Evolutionary conservation across 129 eudicot species (phyloP), one percentile per base, ranked within the genome.

Genomic region (Lonicera japonica): DNA sequence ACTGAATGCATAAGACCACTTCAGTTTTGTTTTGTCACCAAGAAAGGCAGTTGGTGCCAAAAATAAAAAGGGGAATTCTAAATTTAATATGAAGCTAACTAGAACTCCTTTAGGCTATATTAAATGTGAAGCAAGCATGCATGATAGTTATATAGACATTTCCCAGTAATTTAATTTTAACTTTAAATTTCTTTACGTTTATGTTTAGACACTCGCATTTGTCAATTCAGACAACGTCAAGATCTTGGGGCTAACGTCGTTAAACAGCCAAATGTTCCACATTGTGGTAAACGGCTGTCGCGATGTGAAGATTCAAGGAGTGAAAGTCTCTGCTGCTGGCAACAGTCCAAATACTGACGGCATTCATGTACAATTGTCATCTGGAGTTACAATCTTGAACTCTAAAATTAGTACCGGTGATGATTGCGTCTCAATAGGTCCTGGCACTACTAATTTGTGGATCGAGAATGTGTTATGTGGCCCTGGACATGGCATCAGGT

Each of bases 201-300:
- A n/a, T n/a, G n/a, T n/a, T n/a, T n/a, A 43, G 67, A 46, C 67
- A 11, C 16, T 63, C 5, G 51, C 21, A 21, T 63, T 63, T 46
- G 15, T 39, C 1, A 63, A 63, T 24, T 68, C 88, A 71, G 65
- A 67, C 34, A 86, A 89, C 56, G 71, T 85, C 19, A 73, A 76
- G 5, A 67, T 89, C 15, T 54, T 71, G 8, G 73, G 77, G 11
- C 74, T 63, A 63, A 63, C 67, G 4, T 7, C 67, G 12, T 3
- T 63, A 18, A 63, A 63, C 41, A 63, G 67, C 56, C 56, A 63
- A 45, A 16, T 63, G 54, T 61, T 39, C 15, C 65, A 61, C 54
- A 41, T 61, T 41, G 65, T 61, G n/a, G 11, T 61, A 29, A 61
- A 61, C 24, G 54, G 65, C n/a, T 61, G 65, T 53, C 54, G 39